phyloP scores from a whole-genome alignment of 2,329 filamentous ascomycete species.

The Hypoxylon sp. region DNA sequence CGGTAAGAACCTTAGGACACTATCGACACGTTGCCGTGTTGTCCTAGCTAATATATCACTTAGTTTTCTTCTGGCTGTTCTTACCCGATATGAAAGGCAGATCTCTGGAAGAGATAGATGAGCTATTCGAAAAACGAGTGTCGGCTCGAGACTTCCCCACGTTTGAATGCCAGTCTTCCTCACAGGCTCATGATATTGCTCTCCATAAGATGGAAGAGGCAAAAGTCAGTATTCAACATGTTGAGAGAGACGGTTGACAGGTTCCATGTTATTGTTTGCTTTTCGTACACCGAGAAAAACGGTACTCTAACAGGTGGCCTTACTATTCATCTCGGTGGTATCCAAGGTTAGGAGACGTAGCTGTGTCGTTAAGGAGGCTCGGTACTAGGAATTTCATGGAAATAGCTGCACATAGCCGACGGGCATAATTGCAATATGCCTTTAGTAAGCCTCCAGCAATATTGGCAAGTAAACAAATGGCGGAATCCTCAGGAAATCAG shows the following conservation, averaged over 20 bases:
- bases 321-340: neutral
- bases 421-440: constrained; percentile 7
- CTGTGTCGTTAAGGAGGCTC: neutral
- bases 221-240: constrained; percentile 22
- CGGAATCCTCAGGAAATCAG: neutral
- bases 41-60: constrained; percentile 8
- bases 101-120: constrained; percentile 48
- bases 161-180: constrained; percentile 39
- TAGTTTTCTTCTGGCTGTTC: constrained; percentile 45
- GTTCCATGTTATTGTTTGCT: neutral
- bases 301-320: neutral
- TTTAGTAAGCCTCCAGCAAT: neutral
- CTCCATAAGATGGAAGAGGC: constrained; percentile 42
- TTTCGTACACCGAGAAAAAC: neutral
- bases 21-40: neutral
- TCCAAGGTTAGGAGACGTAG: neutral
- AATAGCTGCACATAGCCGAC: constrained; percentile 4
- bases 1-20: constrained; percentile 25
- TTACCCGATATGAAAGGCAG: constrained; percentile 48
- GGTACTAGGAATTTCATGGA: neutral
- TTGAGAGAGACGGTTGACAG: constrained; percentile 16
- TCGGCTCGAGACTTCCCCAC: constrained; percentile 40
- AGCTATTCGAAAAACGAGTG: constrained; percentile 46
- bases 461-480: neutral
- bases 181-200: constrained; percentile 39